Evolutionary conservation across 495 filamentous ascomycete genomes (phyloP).

Genomic region (Xylona heveae): DNA sequence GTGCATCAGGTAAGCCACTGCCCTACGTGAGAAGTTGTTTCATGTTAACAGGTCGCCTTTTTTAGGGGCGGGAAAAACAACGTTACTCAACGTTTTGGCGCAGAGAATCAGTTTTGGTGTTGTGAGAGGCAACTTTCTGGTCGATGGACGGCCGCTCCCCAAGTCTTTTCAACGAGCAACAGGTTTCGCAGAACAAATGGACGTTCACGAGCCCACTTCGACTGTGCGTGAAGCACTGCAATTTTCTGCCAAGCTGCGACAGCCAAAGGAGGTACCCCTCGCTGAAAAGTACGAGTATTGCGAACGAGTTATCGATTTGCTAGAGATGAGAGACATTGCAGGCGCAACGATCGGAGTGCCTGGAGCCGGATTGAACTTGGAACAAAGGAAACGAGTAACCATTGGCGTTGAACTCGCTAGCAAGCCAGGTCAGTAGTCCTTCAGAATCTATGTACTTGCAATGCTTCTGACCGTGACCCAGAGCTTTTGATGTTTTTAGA

Average conservation of each 20-base stretch:
- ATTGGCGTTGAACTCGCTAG: conserved; percentile 78
- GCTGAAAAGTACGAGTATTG: conserved; percentile 68
- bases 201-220: conserved; percentile 55
- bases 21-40: too few species aligned
- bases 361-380: conserved; percentile 66
- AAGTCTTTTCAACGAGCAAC: conserved; percentile 63
- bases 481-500: conserved; percentile 74
- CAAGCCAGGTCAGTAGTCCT: too few species aligned
- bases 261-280: conserved; percentile 43
- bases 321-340: conserved; percentile 69
- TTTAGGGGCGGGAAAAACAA: conserved; percentile 77
- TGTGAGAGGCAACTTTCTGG: conserved; percentile 47
- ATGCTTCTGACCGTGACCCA: too few species aligned
- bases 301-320: conserved; percentile 55
- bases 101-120: conserved; percentile 60
- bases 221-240: conserved; percentile 71
- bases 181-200: conserved; percentile 63
- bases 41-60: conserved; percentile 28
- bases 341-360: conserved; percentile 68
- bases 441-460: too few species aligned
- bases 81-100: conserved; percentile 58
- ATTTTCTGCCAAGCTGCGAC: conserved; percentile 66
- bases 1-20: too few species aligned
- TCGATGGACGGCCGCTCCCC: conserved; percentile 45
- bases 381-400: conserved; percentile 75